These are phyloP conservation scores for Obba rivulosa DNA, from an alignment of 768 basidiomycete species.

Conservation along the genomic window DNA sequence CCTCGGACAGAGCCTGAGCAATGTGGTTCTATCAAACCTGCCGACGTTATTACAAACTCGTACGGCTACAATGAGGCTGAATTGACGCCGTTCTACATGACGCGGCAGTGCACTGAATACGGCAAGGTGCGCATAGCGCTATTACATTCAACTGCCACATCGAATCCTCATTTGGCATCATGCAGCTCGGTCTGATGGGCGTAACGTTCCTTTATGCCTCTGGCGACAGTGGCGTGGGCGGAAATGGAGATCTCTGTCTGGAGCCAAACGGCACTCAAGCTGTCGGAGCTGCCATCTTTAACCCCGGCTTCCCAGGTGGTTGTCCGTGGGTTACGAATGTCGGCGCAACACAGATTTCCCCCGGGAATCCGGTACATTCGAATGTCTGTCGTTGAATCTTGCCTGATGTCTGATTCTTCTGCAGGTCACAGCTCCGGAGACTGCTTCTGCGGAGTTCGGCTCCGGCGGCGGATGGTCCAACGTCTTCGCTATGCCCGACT, in stretches of 20 bases:
- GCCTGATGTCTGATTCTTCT: background rate
- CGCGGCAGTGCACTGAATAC: conserved; percentile 41
- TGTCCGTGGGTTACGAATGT: conserved; percentile 38
- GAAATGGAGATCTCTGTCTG: conserved; percentile 27
- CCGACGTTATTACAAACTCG: conserved; percentile 38
- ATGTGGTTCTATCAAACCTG: conserved; percentile 30
- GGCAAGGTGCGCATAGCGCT: conserved; percentile 35
- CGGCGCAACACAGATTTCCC: conserved; percentile 33
- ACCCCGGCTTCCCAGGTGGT: conserved; percentile 18
- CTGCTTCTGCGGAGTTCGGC: conserved; percentile 28
- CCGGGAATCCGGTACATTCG: conserved; percentile 18
- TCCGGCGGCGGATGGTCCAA: conserved; percentile 37
- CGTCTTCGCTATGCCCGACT: conserved; percentile 31
- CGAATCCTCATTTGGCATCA: background rate
- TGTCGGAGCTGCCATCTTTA: conserved; percentile 5
- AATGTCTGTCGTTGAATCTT: background rate
- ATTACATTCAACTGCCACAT: too few species aligned
- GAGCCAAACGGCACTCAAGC: conserved; percentile 20
- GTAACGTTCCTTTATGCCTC: conserved; percentile 37
- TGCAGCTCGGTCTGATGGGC: conserved; percentile 28
- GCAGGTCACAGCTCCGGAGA: conserved; percentile 27
- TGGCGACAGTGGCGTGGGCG: conserved; percentile 42
- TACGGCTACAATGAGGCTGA: conserved; percentile 34
- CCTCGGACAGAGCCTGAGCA: conserved; percentile 1
- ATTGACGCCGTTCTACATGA: conserved; percentile 29